These are phyloP conservation scores for Debaryomyces subglobosus DNA, from an alignment of 1,139 yeast species.

Conservation along the genomic window DNA sequence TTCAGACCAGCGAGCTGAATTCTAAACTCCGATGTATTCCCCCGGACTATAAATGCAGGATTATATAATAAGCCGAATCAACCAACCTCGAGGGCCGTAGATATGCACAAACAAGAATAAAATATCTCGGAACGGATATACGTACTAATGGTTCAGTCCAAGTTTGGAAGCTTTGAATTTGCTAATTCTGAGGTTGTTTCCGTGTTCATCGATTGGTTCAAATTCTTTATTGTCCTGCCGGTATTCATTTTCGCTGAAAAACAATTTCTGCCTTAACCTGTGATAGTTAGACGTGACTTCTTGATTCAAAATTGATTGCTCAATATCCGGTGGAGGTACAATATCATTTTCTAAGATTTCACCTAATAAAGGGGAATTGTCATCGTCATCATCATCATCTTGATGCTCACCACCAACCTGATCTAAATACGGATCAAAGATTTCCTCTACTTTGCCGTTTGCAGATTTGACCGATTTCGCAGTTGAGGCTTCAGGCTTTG, in stretches of 20 bases:
- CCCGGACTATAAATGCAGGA: conserved; percentile 2
- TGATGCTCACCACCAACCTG: conserved; percentile 20
- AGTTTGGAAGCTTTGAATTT: conserved; percentile 63
- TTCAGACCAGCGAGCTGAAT: neutral
- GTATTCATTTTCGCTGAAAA: conserved; percentile 33
- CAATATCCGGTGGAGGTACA: conserved; percentile 22
- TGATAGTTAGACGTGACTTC: conserved; percentile 60
- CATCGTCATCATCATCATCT: conserved; percentile 17
- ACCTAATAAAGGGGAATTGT: conserved; percentile 37
- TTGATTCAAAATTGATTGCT: conserved; percentile 40
- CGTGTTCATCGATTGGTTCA: conserved; percentile 74
- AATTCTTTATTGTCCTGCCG: conserved; percentile 56
- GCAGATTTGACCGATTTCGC: neutral
- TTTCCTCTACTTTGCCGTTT: conserved; percentile 21
- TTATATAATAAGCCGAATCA: conserved; percentile 3
- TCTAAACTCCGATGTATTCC: conserved; percentile 3
- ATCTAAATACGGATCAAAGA: conserved; percentile 21
- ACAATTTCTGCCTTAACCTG: conserved; percentile 54
- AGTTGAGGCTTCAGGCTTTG: conserved; percentile 9
- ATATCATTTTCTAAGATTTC: conserved; percentile 44
- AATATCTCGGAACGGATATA: conserved; percentile 7
- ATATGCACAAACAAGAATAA: neutral
- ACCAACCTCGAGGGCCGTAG: neutral
- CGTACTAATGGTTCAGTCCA: neutral
- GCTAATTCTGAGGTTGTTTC: conserved; percentile 61